phyloP scores from a whole-genome alignment of 2,329 filamentous ascomycete species.

The Trichoderma koningiopsis region DNA sequence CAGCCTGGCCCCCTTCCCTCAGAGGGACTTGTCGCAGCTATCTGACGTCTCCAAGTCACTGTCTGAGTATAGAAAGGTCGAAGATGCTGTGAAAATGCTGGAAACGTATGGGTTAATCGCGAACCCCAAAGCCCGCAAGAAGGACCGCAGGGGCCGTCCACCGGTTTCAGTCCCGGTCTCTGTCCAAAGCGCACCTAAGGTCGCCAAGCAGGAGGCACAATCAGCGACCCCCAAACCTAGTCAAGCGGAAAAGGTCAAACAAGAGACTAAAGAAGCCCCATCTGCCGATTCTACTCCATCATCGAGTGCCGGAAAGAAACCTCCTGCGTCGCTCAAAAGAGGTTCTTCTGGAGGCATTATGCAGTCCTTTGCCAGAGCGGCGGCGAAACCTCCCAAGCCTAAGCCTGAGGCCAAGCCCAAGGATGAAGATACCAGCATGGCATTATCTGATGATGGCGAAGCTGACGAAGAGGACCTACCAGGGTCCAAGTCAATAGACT shows the following conservation, averaged over 20 bases:
- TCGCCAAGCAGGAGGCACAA: constrained; percentile 24
- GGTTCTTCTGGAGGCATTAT: constrained; percentile 67
- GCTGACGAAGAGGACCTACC: constrained; percentile 43
- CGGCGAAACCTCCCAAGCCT: constrained; percentile 35
- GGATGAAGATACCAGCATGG: constrained; percentile 37
- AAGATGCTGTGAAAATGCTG: constrained; percentile 61
- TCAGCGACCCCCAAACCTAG: constrained; percentile 5
- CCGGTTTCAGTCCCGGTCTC: constrained; percentile 29
- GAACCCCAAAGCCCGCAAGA: constrained; percentile 66
- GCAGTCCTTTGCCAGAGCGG: constrained; percentile 73
- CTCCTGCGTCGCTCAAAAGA: constrained; percentile 52
- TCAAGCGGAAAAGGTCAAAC: constrained; percentile 34
- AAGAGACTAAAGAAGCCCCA: constrained; percentile 34
- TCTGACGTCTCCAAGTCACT: constrained; percentile 70
- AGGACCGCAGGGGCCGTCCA: constrained; percentile 45
- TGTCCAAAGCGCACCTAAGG: constrained; percentile 33
- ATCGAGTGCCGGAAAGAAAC: constrained; percentile 38
- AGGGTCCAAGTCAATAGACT: constrained; percentile 31
- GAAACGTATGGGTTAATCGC: constrained; percentile 72
- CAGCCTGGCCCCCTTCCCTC: constrained; percentile 71
- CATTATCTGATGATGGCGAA: constrained; percentile 46
- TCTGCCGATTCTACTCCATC: constrained; percentile 34
- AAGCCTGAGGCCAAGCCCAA: constrained; percentile 52
- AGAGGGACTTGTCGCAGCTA: constrained; percentile 70
- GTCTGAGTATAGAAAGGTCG: constrained; percentile 54